phyloP scores from a whole-genome alignment of 208 protist genomes.

The Wallacemonas sp. region DNA sequence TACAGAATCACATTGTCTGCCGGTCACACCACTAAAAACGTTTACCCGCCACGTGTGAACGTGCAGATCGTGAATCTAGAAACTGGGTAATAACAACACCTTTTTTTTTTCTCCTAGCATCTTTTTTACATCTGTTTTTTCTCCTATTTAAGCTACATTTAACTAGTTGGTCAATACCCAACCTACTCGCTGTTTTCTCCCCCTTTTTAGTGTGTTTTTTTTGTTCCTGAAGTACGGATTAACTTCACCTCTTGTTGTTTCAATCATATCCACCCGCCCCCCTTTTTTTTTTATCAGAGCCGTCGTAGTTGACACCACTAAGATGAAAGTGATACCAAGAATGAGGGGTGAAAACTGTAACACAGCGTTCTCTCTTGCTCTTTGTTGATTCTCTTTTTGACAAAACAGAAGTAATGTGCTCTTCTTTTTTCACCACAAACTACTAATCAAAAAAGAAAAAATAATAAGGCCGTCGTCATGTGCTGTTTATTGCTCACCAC shows the following conservation, averaged over 20 bases:
- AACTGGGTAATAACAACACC: background rate
- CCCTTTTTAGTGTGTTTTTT: background rate
- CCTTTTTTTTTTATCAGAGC: background rate
- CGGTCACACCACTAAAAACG: slow-evolving; percentile 4
- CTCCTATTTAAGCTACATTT: background rate
- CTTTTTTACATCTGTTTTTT: background rate
- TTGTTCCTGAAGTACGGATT: background rate
- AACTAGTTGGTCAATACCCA: background rate
- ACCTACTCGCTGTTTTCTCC: background rate
- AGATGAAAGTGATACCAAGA: too few relatives aligned
- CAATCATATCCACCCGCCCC: background rate
- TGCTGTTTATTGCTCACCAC: too few relatives aligned
- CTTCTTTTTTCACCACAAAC: too few relatives aligned
- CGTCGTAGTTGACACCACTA: too few relatives aligned
- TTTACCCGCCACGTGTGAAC: background rate
- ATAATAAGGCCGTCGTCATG: too few relatives aligned
- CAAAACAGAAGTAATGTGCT: too few relatives aligned
- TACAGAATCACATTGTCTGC: background rate
- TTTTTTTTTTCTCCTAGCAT: background rate
- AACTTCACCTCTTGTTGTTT: background rate
- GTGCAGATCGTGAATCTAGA: background rate
- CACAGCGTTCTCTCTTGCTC: too few relatives aligned
- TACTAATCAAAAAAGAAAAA: too few relatives aligned
- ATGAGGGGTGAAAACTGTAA: too few relatives aligned
- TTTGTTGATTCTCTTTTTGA: too few relatives aligned